phyloP scores from a whole-genome alignment of 1,284 basidiomycete genomes.

The Lignosus rhinocerotis region DNA sequence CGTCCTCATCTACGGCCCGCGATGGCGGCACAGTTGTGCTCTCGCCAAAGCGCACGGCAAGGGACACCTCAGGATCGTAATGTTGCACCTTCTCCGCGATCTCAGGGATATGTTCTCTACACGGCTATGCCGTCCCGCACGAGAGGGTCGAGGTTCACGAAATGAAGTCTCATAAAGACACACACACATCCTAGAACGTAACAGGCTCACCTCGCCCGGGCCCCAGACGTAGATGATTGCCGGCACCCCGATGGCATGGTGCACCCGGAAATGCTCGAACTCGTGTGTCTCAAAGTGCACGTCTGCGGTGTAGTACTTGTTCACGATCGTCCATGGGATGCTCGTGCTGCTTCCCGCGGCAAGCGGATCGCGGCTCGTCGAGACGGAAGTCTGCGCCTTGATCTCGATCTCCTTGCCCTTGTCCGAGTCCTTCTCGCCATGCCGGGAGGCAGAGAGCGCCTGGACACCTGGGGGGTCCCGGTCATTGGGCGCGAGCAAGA shows the following conservation, averaged over 20 bases:
- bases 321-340: conserved; percentile 77
- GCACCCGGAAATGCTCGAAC: conserved; percentile 27
- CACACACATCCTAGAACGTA: conserved; percentile 9
- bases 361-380: conserved; percentile 11
- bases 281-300: conserved; percentile 59
- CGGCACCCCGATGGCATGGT: conserved; percentile 50
- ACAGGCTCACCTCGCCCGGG: conserved; percentile 55
- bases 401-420: background rate
- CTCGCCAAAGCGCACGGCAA: conserved; percentile 57
- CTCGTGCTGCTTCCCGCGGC: conserved; percentile 19
- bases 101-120: conserved; percentile 50
- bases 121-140: conserved; percentile 39
- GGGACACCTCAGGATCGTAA: conserved; percentile 64
- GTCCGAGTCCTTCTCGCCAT: background rate
- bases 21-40: conserved; percentile 9
- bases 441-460: conserved; percentile 19
- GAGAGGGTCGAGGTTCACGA: conserved; percentile 4
- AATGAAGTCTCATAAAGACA: conserved; percentile 3
- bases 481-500: conserved; percentile 20
- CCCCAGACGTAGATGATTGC: conserved; percentile 74
- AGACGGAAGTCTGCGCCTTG: conserved; percentile 4
- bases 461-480: conserved; percentile 28
- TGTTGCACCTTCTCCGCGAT: conserved; percentile 48
- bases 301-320: conserved; percentile 83
- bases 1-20: conserved; percentile 42